phyloP scores from a whole-genome alignment of 192 early-diverging fungal genomes.

The Chytriomyces sp. region DNA sequence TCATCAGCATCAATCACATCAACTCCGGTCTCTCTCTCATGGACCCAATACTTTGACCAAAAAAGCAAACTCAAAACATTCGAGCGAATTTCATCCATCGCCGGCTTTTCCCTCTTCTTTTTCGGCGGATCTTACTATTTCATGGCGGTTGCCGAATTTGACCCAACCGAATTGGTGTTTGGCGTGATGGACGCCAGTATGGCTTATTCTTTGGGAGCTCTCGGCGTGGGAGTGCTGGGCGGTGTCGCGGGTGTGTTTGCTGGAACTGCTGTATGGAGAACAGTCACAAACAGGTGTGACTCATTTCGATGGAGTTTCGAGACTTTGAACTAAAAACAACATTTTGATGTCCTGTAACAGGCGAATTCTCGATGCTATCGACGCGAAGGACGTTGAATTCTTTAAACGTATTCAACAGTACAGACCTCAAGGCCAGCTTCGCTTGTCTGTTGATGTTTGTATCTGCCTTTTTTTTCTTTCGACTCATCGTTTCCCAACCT shows the following conservation, averaged over 20 bases:
- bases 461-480: neutral
- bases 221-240: conserved; percentile 34
- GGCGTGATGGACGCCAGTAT: conserved; percentile 45
- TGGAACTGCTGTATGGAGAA: conserved; percentile 42
- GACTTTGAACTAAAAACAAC: neutral
- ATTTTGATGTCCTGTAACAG: neutral
- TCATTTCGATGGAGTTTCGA: neutral
- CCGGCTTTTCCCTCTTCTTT: conserved; percentile 34
- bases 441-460: conserved; percentile 51
- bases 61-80: conserved; percentile 38
- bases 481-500: neutral
- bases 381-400: conserved; percentile 46
- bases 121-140: conserved; percentile 49
- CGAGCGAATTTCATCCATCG: conserved; percentile 40
- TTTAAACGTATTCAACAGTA: conserved; percentile 46
- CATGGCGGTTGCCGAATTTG: conserved; percentile 53
- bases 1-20: no score
- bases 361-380: conserved; percentile 18
- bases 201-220: conserved; percentile 44
- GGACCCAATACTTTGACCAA: conserved; percentile 52
- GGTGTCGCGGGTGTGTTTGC: conserved; percentile 41
- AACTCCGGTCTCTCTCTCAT: conserved; percentile 23
- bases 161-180: conserved; percentile 49
- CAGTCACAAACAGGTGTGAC: conserved; percentile 38
- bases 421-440: conserved; percentile 48